Evolutionary conservation across 164 flowering plant genomes (phyloP).

Genomic region (Vitis rupestris): DNA sequence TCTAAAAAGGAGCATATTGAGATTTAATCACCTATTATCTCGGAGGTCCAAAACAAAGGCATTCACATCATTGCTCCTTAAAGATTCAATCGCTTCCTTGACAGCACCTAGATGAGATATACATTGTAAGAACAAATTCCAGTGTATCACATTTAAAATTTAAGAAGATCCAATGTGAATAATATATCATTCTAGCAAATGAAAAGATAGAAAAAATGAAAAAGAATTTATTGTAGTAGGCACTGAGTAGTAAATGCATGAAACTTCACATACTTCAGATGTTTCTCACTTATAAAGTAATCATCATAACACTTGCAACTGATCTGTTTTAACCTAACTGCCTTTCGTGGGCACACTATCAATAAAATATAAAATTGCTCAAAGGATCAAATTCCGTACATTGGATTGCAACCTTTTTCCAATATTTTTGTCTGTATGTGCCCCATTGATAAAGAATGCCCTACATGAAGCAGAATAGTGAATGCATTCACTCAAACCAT

Average conservation of each 20-base stretch:
- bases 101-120: conserved; percentile 64
- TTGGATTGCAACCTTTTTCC: too few species aligned
- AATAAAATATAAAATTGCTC: too few species aligned
- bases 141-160: neutral
- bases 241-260: neutral
- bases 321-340: too few species aligned
- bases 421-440: too few species aligned
- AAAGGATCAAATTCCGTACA: too few species aligned
- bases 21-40: conserved; percentile 76
- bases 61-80: conserved; percentile 69
- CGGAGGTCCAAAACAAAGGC: conserved; percentile 98
- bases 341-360: too few species aligned
- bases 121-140: neutral
- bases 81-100: conserved; percentile 76
- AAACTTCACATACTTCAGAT: neutral
- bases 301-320: too few species aligned
- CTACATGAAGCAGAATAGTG: too few species aligned
- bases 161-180: neutral
- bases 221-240: neutral
- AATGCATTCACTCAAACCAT: too few species aligned
- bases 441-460: too few species aligned
- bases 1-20: conserved; percentile 9
- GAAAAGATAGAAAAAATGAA: neutral
- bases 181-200: neutral
- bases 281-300: too few species aligned